These are phyloP conservation scores for Hippophae gyantsensis DNA, from an alignment of 306 rosid species.

Conservation along the genomic window DNA sequence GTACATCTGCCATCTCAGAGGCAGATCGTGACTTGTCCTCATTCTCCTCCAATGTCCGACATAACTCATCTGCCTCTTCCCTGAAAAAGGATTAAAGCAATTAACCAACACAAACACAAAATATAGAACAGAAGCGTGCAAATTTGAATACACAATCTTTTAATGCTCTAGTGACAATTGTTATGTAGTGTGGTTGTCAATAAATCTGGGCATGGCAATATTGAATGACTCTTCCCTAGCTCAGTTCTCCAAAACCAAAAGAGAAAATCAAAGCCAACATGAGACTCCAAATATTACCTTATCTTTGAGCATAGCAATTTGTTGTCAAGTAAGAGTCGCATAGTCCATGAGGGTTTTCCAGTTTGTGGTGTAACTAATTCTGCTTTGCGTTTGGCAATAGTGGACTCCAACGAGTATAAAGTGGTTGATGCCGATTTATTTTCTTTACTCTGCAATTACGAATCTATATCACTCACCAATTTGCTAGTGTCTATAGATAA, in stretches of 20 bases:
- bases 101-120: background rate
- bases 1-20: slow-evolving; percentile 76
- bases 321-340: slow-evolving; percentile 44
- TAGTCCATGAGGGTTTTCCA: slow-evolving; percentile 77
- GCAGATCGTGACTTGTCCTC: slow-evolving; percentile 59
- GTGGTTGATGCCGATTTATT: slow-evolving; percentile 55
- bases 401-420: slow-evolving; percentile 54
- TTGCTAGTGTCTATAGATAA: slow-evolving; percentile 1
- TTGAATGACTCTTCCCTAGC: too few species aligned
- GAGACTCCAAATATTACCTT: slow-evolving; percentile 37
- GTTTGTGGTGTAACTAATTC: slow-evolving; percentile 34
- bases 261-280: background rate
- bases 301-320: slow-evolving; percentile 71
- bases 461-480: slow-evolving; percentile 13
- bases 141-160: too few species aligned
- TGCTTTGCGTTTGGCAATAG: slow-evolving; percentile 58
- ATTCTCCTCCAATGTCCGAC: slow-evolving; percentile 53
- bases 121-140: background rate
- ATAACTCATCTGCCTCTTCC: slow-evolving; percentile 73
- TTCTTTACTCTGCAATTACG: slow-evolving; percentile 39
- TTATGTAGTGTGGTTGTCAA: too few species aligned
- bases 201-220: too few species aligned
- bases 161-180: too few species aligned
- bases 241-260: background rate
- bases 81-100: slow-evolving; percentile 24